phyloP scores from a whole-genome alignment of 768 basidiomycete species.

The Obba rivulosa region DNA sequence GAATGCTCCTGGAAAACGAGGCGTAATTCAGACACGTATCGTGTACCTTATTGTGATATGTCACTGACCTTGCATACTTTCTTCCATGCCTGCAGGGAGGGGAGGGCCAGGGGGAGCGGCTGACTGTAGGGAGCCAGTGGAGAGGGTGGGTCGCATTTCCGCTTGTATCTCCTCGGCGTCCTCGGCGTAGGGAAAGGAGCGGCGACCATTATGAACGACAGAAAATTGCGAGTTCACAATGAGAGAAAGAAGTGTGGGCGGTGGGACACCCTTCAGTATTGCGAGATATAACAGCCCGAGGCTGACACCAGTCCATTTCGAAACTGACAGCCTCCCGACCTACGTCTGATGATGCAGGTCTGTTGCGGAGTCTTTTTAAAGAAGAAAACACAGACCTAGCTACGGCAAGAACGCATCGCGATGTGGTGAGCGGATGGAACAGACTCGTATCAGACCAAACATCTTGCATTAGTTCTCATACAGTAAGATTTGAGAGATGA shows the following conservation, averaged over 20 bases:
- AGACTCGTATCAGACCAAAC: not conserved
- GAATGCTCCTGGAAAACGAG: too few relatives aligned
- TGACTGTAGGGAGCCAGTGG: conserved; percentile 9
- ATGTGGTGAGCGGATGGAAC: too few relatives aligned
- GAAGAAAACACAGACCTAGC: too few relatives aligned
- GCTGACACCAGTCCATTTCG: too few relatives aligned
- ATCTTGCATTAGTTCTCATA: not conserved
- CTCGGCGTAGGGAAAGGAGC: conserved; percentile 7
- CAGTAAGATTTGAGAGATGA: not conserved
- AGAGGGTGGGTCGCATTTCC: conserved; percentile 4
- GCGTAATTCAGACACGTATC: not conserved
- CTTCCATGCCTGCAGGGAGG: conserved; percentile 7
- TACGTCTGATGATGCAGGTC: too few relatives aligned
- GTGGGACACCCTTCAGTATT: too few relatives aligned
- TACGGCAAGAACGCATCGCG: too few relatives aligned
- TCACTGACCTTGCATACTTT: conserved; percentile 5
- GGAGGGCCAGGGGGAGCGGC: conserved; percentile 1
- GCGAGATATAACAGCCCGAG: too few relatives aligned
- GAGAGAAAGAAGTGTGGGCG: too few relatives aligned
- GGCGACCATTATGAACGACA: not conserved
- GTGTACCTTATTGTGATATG: not conserved
- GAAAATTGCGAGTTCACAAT: not conserved
- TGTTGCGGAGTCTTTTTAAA: too few relatives aligned
- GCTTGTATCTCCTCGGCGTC: conserved; percentile 8
- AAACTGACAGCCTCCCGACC: too few relatives aligned